phyloP scores from a whole-genome alignment of 2,329 filamentous ascomycete genomes.

The Hypoxylon sp. region DNA sequence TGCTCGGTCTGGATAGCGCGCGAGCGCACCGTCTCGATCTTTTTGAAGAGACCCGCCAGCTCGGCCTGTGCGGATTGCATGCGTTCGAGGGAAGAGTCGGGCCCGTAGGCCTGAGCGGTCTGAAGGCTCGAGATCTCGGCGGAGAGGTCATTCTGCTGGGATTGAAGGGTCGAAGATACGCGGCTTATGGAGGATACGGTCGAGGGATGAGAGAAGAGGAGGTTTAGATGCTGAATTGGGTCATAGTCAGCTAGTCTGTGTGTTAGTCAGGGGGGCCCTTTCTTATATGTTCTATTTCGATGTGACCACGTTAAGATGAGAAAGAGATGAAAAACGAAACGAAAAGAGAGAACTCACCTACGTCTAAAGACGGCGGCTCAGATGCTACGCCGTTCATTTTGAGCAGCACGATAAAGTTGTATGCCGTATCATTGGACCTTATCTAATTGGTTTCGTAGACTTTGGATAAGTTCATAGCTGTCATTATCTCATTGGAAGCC shows the following conservation, averaged over 20 bases:
- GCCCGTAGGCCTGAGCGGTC: slow-evolving; percentile 85
- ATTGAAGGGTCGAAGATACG: slow-evolving; percentile 80
- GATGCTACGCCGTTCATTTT: slow-evolving; percentile 60
- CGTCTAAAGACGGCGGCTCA: slow-evolving; percentile 61
- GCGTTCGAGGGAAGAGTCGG: slow-evolving; percentile 88
- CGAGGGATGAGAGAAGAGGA: slow-evolving; percentile 91
- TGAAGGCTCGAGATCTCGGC: slow-evolving; percentile 80
- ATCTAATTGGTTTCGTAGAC: slow-evolving; percentile 2
- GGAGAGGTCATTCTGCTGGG: slow-evolving; percentile 86
- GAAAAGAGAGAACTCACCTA: slow-evolving; percentile 56
- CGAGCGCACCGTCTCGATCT: slow-evolving; percentile 93
- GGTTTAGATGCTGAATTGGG: slow-evolving; percentile 92
- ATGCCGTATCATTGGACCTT: slow-evolving; percentile 32
- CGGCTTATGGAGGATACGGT: slow-evolving; percentile 82
- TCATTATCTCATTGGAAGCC: slow-evolving; percentile 20
- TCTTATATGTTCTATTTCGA: slow-evolving; percentile 45
- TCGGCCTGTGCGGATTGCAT: slow-evolving; percentile 94
- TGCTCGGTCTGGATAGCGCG: slow-evolving; percentile 93
- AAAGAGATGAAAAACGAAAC: neutral
- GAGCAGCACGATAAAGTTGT: slow-evolving; percentile 11
- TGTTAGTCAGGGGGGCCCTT: slow-evolving; percentile 33
- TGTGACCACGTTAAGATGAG: neutral
- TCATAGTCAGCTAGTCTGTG: slow-evolving; percentile 79
- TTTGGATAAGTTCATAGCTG: slow-evolving; percentile 22
- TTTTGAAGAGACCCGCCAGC: slow-evolving; percentile 89